These are phyloP conservation scores for Daldinia caldariorum DNA, from an alignment of 495 filamentous ascomycete species.

Conservation along the genomic window DNA sequence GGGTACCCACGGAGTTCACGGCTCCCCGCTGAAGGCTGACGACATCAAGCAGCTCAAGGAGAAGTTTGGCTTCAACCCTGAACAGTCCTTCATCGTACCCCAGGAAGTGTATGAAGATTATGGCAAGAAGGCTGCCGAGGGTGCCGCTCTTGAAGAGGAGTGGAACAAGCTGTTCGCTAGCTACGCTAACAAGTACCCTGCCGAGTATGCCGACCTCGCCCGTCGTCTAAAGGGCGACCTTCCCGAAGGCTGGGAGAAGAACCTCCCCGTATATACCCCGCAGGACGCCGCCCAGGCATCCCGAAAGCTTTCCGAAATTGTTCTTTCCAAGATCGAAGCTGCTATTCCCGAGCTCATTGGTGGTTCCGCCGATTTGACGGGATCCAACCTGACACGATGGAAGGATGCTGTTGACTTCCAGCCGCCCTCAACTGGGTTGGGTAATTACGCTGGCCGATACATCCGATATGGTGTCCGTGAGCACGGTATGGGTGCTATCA, in stretches of 20 bases:
- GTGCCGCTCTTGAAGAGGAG: constrained; percentile 90
- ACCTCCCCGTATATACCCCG: constrained; percentile 90
- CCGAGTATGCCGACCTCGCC: constrained; percentile 79
- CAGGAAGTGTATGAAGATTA: constrained; percentile 95
- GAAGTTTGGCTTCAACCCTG: constrained; percentile 95
- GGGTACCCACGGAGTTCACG: constrained; percentile 95
- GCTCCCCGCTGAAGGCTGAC: constrained; percentile 91
- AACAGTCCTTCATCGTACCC: constrained; percentile 92
- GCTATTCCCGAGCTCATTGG: constrained; percentile 90
- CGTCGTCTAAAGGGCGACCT: constrained; percentile 86
- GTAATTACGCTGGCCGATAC: constrained; percentile 90
- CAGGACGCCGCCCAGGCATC: constrained; percentile 86
- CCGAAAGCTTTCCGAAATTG: constrained; percentile 93
- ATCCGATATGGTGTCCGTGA: constrained; percentile 97
- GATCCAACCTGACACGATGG: constrained; percentile 98
- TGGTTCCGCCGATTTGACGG: constrained; percentile 96
- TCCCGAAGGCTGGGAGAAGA: constrained; percentile 97
- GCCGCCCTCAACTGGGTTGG: constrained; percentile 83
- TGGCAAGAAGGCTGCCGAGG: constrained; percentile 78
- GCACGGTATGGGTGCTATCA: constrained; percentile 96
- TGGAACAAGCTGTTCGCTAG: constrained; percentile 94
- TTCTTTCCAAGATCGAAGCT: constrained; percentile 87
- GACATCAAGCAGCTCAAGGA: constrained; percentile 91
- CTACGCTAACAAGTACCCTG: constrained; percentile 79
- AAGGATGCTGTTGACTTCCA: constrained; percentile 98